These are phyloP conservation scores for Pythium monospermum DNA, from an alignment of 352 stramenopile species.

Conservation along the genomic window DNA sequence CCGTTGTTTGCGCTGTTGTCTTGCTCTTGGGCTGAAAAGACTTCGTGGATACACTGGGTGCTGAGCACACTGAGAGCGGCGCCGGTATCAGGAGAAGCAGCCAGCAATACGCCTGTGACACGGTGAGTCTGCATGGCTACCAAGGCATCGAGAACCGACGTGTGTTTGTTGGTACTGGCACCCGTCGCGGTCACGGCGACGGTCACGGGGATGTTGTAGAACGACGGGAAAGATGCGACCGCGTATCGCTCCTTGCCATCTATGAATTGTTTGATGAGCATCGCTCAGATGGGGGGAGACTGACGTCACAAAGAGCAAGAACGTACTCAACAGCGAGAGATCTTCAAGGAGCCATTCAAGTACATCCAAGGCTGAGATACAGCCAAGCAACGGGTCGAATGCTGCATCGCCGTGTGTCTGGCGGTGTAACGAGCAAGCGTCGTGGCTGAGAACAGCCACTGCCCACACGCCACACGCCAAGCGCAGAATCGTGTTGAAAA, in stretches of 20 bases:
- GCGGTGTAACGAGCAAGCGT: no score
- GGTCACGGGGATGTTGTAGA: constrained; percentile 34
- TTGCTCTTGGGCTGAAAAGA: background rate
- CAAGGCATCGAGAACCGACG: constrained; percentile 27
- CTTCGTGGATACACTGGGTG: background rate
- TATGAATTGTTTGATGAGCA: constrained; percentile 1
- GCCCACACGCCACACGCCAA: constrained; percentile 39
- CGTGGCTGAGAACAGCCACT: constrained; percentile 35
- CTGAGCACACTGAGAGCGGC: background rate
- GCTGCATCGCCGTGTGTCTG: background rate
- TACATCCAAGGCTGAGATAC: constrained; percentile 35
- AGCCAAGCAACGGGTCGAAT: constrained; percentile 31
- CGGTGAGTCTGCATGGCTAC: constrained; percentile 26
- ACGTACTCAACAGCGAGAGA: constrained; percentile 50
- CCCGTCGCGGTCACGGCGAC: background rate
- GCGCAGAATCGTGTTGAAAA: constrained; percentile 53
- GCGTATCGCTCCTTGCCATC: constrained; percentile 23
- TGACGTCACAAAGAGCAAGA: no score
- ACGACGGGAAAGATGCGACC: constrained; percentile 39
- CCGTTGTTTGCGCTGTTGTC: background rate
- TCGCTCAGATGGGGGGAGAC: no score
- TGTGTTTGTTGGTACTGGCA: background rate
- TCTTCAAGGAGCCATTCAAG: constrained; percentile 57
- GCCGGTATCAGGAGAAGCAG: background rate
- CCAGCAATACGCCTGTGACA: constrained; percentile 28